These are phyloP conservation scores for Hypoxylon trugodes DNA, from an alignment of 495 filamentous ascomycete genomes.

Conservation along the genomic window DNA sequence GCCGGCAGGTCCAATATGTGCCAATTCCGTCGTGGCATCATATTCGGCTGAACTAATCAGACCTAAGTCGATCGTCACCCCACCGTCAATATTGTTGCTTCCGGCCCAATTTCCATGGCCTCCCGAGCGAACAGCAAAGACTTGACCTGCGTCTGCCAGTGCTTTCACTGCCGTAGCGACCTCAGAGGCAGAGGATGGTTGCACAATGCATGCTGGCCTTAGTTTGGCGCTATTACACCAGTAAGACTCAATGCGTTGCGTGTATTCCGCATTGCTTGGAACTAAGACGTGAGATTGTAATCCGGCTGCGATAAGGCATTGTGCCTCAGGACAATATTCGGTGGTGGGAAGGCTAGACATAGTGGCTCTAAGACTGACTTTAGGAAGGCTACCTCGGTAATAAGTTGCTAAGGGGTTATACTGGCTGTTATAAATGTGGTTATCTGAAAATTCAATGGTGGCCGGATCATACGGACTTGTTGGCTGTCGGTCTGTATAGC, in stretches of 20 bases:
- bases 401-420: too few relatives aligned
- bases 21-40: conserved; percentile 43
- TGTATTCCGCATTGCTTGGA: conserved; percentile 1
- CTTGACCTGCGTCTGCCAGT: conserved; percentile 43
- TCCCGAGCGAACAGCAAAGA: conserved; percentile 61
- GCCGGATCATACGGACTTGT: too few relatives aligned
- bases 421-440: too few relatives aligned
- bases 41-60: conserved; percentile 54
- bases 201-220: conserved; percentile 52
- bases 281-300: conserved; percentile 1
- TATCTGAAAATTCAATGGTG: too few relatives aligned
- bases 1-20: conserved; percentile 55
- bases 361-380: too few relatives aligned
- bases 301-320: too few relatives aligned
- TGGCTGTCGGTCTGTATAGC: too few relatives aligned
- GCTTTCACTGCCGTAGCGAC: conserved; percentile 51
- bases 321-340: too few relatives aligned
- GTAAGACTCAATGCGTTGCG: conserved; percentile 41
- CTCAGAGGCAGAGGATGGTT: conserved; percentile 46
- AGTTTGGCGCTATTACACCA: conserved; percentile 60
- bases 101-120: conserved; percentile 63
- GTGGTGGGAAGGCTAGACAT: too few relatives aligned
- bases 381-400: too few relatives aligned
- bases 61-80: conserved; percentile 64
- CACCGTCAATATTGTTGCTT: conserved; percentile 56